These are phyloP conservation scores for Colletotrichum cereale DNA, from an alignment of 2,329 filamentous ascomycete species.

Conservation along the genomic window DNA sequence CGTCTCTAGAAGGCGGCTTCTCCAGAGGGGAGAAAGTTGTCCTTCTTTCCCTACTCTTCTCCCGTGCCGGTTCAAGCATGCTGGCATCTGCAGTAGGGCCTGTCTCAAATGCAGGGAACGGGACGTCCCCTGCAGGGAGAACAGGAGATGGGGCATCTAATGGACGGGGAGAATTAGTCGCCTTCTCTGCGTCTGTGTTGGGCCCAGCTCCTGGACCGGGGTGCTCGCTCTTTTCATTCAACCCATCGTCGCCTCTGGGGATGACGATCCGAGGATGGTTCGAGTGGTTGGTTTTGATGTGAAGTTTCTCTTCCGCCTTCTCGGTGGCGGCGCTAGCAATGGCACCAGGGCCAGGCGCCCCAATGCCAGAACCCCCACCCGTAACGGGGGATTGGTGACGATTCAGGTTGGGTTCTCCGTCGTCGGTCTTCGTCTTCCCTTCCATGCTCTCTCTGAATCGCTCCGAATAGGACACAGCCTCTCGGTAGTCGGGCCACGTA, in stretches of 20 bases:
- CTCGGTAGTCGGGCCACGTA: slow-evolving; percentile 93
- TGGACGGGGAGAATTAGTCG: slow-evolving; percentile 43
- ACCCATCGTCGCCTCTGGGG: slow-evolving; percentile 46
- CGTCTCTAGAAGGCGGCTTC: slow-evolving; percentile 57
- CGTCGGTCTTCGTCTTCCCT: slow-evolving; percentile 64
- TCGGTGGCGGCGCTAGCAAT: slow-evolving; percentile 53
- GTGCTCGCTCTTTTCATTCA: slow-evolving; percentile 56
- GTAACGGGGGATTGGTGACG: slow-evolving; percentile 47
- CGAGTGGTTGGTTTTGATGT: slow-evolving; percentile 46
- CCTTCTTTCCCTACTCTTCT: slow-evolving; percentile 61
- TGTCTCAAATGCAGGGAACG: slow-evolving; percentile 63
- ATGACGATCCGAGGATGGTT: slow-evolving; percentile 48
- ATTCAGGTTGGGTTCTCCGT: slow-evolving; percentile 61
- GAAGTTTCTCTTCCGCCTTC: slow-evolving; percentile 50
- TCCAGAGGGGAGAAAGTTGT: slow-evolving; percentile 69
- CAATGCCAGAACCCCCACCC: slow-evolving; percentile 56
- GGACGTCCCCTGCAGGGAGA: slow-evolving; percentile 56
- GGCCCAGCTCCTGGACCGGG: slow-evolving; percentile 17
- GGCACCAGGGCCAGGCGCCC: slow-evolving; percentile 56
- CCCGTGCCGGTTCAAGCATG: slow-evolving; percentile 50
- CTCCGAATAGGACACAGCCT: slow-evolving; percentile 82
- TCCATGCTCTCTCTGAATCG: slow-evolving; percentile 79
- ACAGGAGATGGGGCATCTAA: slow-evolving; percentile 57
- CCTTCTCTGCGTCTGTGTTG: slow-evolving; percentile 46
- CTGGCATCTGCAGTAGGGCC: slow-evolving; percentile 44